phyloP scores from a whole-genome alignment of 371 early-diverging fungal genomes.

The Umbelopsis sp. region DNA sequence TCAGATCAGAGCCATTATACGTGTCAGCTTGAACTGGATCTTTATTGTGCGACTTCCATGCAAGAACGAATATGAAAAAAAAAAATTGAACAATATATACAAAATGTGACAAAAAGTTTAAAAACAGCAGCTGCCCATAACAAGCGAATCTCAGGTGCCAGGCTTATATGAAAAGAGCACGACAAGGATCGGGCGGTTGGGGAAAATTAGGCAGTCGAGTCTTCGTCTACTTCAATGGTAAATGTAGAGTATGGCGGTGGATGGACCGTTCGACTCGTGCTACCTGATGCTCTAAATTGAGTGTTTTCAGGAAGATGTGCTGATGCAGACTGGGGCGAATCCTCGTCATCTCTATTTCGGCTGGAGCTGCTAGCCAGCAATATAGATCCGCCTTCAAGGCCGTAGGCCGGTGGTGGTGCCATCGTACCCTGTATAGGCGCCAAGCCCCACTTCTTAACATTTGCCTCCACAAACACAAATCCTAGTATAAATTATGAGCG shows the following conservation, averaged over 20 bases:
- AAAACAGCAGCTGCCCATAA: neutral
- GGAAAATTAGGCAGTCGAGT: neutral
- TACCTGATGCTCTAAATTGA: neutral
- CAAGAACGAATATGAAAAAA: too few species aligned
- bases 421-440: conserved; percentile 72
- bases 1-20: neutral
- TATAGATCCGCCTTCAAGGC: conserved; percentile 55
- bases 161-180: neutral
- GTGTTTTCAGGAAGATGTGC: neutral
- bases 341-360: neutral
- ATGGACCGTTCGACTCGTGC: neutral
- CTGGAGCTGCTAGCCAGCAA: conserved; percentile 33
- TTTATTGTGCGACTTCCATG: neutral
- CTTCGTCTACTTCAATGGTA: neutral
- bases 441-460: conserved; percentile 83
- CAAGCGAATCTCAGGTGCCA: neutral
- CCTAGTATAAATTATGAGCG: conserved; percentile 24
- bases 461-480: conserved; percentile 78
- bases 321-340: neutral
- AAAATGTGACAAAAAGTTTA: neutral
- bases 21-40: neutral
- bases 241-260: conserved; percentile 13
- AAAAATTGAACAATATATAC: neutral
- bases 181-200: neutral
- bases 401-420: conserved; percentile 74